Conservation (phyloP, 2,329 filamentous ascomycete species). For the Phoma sp. region DNA sequence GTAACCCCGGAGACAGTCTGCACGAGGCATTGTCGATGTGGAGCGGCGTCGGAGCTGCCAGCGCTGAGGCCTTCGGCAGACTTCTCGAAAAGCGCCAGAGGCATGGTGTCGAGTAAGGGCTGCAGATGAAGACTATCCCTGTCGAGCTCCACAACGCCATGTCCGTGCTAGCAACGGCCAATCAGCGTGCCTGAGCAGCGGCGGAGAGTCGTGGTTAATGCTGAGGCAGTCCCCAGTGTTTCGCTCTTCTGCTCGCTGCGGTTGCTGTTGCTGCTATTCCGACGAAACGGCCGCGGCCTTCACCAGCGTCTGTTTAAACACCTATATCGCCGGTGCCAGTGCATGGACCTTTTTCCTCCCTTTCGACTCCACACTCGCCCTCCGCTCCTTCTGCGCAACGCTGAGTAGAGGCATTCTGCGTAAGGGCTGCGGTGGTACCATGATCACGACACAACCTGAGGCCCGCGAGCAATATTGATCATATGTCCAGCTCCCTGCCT, state of each 20-base stretch:
- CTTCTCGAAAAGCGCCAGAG: constrained; percentile 35
- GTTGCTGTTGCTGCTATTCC: constrained; percentile 16
- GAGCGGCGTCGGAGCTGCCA: constrained; percentile 24
- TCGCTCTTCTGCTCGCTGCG: constrained; percentile 29
- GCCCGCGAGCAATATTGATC: constrained; percentile 15
- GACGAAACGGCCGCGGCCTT: constrained; percentile 8
- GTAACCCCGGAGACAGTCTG: constrained; percentile 2
- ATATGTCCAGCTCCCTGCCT: constrained; percentile 20
- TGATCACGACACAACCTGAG: constrained; percentile 32
- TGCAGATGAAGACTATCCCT: constrained; percentile 26
- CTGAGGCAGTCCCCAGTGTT: constrained; percentile 38
- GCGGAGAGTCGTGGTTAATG: constrained; percentile 39
- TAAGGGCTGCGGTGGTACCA: constrained; percentile 41
- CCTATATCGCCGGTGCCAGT: constrained; percentile 19
- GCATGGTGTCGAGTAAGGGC: constrained; percentile 38
- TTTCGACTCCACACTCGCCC: constrained; percentile 24
- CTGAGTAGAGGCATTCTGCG: constrained; percentile 25
- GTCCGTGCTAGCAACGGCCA: constrained; percentile 34
- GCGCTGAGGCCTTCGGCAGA: constrained; percentile 29
- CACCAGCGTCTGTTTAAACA: constrained; percentile 2
- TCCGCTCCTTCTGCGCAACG: constrained; percentile 24
- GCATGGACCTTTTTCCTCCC: constrained; percentile 17
- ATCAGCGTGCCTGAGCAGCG: constrained; percentile 34
- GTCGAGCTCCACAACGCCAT: constrained; percentile 33
- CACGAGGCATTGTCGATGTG: constrained; percentile 10